Percentiles rank a stretch among this genome's conserved stretches.
phyloP scores from a whole-genome alignment of 805 yeast genomes.

The Clavispora phyllophila region DNA sequence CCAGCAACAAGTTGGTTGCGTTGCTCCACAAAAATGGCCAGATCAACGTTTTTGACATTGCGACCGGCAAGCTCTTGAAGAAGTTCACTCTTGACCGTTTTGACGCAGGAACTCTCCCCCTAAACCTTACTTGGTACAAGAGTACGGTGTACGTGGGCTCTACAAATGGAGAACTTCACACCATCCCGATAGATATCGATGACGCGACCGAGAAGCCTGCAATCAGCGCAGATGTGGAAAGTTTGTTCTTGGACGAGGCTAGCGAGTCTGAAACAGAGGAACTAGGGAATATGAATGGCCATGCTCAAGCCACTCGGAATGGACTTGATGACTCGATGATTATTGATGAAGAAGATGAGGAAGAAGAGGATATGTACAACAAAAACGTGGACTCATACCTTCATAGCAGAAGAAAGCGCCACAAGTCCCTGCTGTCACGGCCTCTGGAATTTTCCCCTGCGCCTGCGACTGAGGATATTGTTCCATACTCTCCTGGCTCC shows the following conservation, averaged over 20 bases:
- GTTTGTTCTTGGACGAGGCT: slow-evolving; percentile 15
- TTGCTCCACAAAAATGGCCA: slow-evolving; percentile 48
- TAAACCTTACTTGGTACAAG: slow-evolving; percentile 25
- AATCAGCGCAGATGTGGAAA: slow-evolving; percentile 9
- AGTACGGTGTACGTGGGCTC: slow-evolving; percentile 38
- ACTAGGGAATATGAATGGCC: slow-evolving; percentile 22
- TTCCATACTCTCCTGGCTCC: slow-evolving; percentile 79
- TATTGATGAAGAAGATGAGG: slow-evolving; percentile 30
- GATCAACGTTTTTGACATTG: slow-evolving; percentile 53
- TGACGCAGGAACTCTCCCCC: slow-evolving; percentile 25
- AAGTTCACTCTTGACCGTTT: slow-evolving; percentile 10
- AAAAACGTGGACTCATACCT: slow-evolving; percentile 12
- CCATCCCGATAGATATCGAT: slow-evolving; percentile 15
- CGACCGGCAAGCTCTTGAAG: slow-evolving; percentile 23
- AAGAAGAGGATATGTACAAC: slow-evolving; percentile 13
- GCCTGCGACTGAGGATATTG: slow-evolving; percentile 21
- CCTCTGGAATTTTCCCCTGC: slow-evolving; percentile 4
- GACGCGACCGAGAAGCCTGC: slow-evolving; percentile 1
- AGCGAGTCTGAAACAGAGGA: slow-evolving; percentile 11
- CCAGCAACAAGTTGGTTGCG: slow-evolving; percentile 58
- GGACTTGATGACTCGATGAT: slow-evolving; percentile 31
- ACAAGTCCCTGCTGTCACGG: neutral
- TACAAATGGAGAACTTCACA: slow-evolving; percentile 35
- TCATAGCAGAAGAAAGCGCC: slow-evolving; percentile 6
- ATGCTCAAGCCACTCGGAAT: slow-evolving; percentile 19